Base-by-base conservation (phyloP, 176 grass and related monocot genomes). In the Tillandsia fasciculata region DNA sequence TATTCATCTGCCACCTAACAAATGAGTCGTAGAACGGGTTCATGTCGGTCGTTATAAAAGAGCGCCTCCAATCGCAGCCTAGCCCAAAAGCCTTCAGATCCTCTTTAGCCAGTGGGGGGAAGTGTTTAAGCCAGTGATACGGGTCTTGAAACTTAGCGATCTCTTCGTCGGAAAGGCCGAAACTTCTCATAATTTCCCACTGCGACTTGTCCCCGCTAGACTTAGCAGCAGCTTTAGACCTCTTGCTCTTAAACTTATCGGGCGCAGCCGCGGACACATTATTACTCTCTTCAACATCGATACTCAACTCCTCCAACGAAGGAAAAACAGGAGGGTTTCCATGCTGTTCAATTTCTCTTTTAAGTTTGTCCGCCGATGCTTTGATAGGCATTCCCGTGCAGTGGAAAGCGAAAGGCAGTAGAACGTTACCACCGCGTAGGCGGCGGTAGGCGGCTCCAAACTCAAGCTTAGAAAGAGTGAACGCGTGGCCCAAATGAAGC, bases 331-430 rank as follows among this genome's bases (percentile, higher is more conserved):
- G 86, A 27, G 81, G 83, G 80, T 87, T 82, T 70, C 90, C 90
- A 63, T 74, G 89, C 28, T 82, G 73, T 17, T 83, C 20, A 2
- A 82, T 84, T 66, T 95, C 86, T 67, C 83, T 66, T 4, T 52
- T 49, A 65, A 94, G 86, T 66, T 94, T 94, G 66, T 89, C 90
- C 0, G 90, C 86, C 0, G 83, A 89, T 48, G 81, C 90, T 72
- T 94, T 94, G 49, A 94, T 94, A 14, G 90, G 86, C 90, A 94
- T 94, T 66, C 90, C 86, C n/a, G 90, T 89, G 65, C 83, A 89
- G 48, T 94, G 86, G 57, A 94, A 89, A 72, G 78, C 86, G 76
- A 94, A 94, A 2, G 81, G 83, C 33, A 94, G 53, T 18, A 89
- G 53, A 2, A 89, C 86, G 54, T 94, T 94, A 65, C 78, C 72